phyloP scores from a whole-genome alignment of 2,329 filamentous ascomycete genomes.

The Drechmeria coniospora region DNA sequence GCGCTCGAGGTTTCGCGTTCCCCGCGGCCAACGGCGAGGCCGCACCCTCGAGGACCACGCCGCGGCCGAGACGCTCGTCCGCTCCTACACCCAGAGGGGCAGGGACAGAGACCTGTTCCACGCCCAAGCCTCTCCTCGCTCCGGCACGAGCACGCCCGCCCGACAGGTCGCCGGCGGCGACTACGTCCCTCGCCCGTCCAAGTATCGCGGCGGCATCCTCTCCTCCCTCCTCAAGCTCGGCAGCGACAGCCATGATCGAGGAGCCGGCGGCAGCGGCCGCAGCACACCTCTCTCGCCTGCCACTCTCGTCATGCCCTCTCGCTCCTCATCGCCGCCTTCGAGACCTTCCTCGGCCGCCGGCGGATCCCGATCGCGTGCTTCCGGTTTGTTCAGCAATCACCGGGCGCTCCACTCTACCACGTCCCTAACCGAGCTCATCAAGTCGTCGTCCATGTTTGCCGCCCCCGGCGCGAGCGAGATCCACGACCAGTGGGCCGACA shows the following conservation, averaged over 20 bases:
- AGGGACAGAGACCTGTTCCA: constrained; percentile 16
- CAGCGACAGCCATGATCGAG: constrained; percentile 28
- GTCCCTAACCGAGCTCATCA: constrained; percentile 34
- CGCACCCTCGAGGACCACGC: constrained; percentile 9
- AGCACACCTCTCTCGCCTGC: constrained; percentile 25
- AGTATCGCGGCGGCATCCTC: constrained; percentile 60
- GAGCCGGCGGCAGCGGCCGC: constrained; percentile 15
- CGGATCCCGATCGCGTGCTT: constrained; percentile 17
- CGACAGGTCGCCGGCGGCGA: constrained; percentile 33
- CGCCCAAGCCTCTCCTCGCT: constrained; percentile 11
- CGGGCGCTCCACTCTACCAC: constrained; percentile 26
- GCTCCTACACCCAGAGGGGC: constrained; percentile 16
- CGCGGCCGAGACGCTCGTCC: constrained; percentile 19
- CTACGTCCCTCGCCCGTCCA: constrained; percentile 50
- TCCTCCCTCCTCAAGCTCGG: constrained; percentile 59
- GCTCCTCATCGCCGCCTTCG: constrained; percentile 23
- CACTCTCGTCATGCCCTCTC: constrained; percentile 25
- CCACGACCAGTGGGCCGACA: constrained; percentile 27
- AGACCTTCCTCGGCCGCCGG: constrained; percentile 22
- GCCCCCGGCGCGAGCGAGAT: constrained; percentile 29
- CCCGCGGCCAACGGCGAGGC: constrained; percentile 10
- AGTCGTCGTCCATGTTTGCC: constrained; percentile 36
- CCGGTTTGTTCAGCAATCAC: constrained; percentile 24
- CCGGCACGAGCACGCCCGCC: constrained; percentile 22
- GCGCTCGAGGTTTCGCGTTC: constrained; percentile 9